A percentile compares a stretch with the other conserved stretches of the same genome.
phyloP scores from a whole-genome alignment of 768 basidiomycete species.

The Naganishia randhawae region DNA sequence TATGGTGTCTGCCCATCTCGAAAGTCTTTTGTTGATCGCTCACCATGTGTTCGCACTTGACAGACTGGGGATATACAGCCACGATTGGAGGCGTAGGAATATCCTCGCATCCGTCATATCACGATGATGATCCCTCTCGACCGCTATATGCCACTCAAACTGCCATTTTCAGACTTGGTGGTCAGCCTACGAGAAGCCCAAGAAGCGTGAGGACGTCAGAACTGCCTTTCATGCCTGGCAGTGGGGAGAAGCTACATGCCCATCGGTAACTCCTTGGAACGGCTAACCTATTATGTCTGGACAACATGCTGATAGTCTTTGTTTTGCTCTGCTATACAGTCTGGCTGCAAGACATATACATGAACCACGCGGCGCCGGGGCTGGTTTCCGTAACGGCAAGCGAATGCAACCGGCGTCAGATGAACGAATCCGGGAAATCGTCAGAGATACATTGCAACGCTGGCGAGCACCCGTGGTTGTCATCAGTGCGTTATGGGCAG shows the following conservation, averaged over 20 bases:
- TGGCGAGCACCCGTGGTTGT: constrained; percentile 42
- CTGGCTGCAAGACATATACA: constrained; percentile 24
- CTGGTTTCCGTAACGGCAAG: constrained; percentile 9
- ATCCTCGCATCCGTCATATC: constrained; percentile 42
- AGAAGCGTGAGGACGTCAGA: constrained; percentile 43
- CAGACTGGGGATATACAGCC: constrained; percentile 42
- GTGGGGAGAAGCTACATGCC: constrained; percentile 38
- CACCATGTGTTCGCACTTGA: neutral
- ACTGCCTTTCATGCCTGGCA: constrained; percentile 47
- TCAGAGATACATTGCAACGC: constrained; percentile 32
- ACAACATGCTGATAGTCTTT: neutral
- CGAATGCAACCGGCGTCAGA: constrained; percentile 4
- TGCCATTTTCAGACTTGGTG: constrained; percentile 46
- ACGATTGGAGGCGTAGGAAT: constrained; percentile 45
- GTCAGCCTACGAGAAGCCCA: constrained; percentile 42
- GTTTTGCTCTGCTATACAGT: neutral
- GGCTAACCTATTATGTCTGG: neutral
- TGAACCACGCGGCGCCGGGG: constrained; percentile 17
- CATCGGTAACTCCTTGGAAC: constrained; percentile 30
- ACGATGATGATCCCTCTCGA: constrained; percentile 35
- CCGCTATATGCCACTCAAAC: constrained; percentile 49
- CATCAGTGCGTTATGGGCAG: constrained; percentile 43
- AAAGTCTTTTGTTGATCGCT: too few relatives aligned
- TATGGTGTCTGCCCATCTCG: neutral
- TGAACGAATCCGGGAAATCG: constrained; percentile 32